Evolutionary conservation across 352 stramenopile genomes (phyloP), one percentile per base, ranked within the genome.

Genomic region (Globisporangium spinosum): DNA sequence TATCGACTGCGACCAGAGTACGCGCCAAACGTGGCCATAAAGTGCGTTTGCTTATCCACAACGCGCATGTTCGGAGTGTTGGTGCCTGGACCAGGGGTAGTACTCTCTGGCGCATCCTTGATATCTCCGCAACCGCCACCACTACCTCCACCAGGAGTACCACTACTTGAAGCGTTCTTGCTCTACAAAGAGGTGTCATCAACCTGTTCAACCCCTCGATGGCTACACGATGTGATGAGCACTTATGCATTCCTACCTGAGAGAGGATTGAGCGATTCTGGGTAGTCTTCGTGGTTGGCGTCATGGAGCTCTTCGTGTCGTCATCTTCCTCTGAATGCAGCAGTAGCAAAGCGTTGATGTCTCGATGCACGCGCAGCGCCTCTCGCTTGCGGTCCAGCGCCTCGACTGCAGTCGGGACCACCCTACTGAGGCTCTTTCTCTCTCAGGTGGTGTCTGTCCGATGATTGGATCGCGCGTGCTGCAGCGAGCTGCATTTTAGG

Each of bases 291-390:
- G 38, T 15, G 22, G 20, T 66, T 51, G 15, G 67, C 53, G 35
- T 23, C 40, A 58, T 53, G 49, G 22, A 9, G 6, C 9, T 22
- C 6, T 29, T 8, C 29, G 9, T 10, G 27, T n/a, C 25, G 15
- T 29, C 25, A 2, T 56, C 38, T 3, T 35, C 10, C 0, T 56
- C 35, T 4, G 35, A 9, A 13, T 25, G 27, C 6, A n/a, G 9
- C 49, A 81, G 70, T 34, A 80, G 23, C 38, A 45, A 17, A 27
- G 64, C 64, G 58, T 81, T 70, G 38, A 81, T 76, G 49, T 65
- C 67, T 57, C 69, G 60, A 1, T 79, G 64, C 7, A 62, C 69
- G 10, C 56, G 67, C 13, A n/a, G 58, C n/a, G 64, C 65, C 35
- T 71, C 67, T 45, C 74, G 63, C 3, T 71, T 71, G 69, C 71